Evolutionary conservation across 768 basidiomycete species (phyloP).

Genomic region (Xerocomus brunneocitrinus): DNA sequence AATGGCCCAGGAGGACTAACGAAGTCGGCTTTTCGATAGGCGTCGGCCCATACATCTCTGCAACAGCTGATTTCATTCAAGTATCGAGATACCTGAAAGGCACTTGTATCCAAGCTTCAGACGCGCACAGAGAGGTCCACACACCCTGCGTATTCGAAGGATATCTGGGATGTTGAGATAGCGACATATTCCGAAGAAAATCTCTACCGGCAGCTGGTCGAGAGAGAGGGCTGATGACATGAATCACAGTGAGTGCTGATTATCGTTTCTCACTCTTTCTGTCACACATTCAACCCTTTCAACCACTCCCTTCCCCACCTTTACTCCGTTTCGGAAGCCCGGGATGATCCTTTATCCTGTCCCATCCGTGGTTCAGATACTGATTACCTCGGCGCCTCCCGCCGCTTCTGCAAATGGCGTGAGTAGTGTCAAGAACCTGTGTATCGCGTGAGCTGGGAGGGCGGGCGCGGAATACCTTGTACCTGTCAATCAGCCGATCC

Average conservation of each 20-base stretch:
- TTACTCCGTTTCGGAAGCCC: conserved; percentile 45
- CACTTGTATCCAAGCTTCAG: background rate
- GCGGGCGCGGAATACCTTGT: background rate
- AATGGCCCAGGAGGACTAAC: background rate
- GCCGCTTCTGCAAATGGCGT: conserved; percentile 45
- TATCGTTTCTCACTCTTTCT: conserved; percentile 13
- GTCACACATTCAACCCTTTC: conserved; percentile 44
- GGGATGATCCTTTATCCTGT: conserved; percentile 39
- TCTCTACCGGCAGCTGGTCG: background rate
- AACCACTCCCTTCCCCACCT: conserved; percentile 41
- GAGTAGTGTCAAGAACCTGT: too few relatives aligned
- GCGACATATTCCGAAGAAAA: background rate
- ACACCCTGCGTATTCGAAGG: background rate
- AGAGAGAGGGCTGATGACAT: background rate
- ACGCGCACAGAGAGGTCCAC: background rate
- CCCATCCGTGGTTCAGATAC: conserved; percentile 41
- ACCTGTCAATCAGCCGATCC: conserved; percentile 24
- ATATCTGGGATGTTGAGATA: background rate
- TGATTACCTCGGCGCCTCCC: conserved; percentile 30
- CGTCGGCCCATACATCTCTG: background rate
- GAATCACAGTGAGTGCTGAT: background rate
- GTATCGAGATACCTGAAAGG: background rate
- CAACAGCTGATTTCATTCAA: background rate
- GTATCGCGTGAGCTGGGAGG: too few relatives aligned
- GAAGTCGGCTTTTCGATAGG: background rate